Evolutionary conservation across 2,329 filamentous ascomycete genomes (phyloP).

Genomic region (Xylariaceae sp.): DNA sequence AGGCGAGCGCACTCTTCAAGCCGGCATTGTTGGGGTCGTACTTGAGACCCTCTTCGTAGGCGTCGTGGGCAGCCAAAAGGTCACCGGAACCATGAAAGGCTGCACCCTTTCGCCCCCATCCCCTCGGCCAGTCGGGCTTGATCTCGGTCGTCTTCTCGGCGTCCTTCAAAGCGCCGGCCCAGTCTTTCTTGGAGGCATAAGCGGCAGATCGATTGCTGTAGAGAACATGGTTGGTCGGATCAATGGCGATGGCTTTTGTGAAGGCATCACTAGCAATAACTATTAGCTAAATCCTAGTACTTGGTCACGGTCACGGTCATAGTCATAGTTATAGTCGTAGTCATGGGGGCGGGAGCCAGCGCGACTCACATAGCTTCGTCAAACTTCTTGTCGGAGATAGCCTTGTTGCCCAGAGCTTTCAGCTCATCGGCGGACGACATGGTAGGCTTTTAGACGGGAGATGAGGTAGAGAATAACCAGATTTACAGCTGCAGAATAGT

Average conservation of each 20-base stretch:
- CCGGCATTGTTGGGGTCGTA: constrained; percentile 89
- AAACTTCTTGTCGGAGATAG: constrained; percentile 97
- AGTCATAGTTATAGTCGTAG: not conserved
- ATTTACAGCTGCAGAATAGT: no score
- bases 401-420: constrained; percentile 98
- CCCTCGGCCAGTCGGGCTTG: constrained; percentile 98
- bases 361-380: constrained; percentile 84
- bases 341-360: not conserved
- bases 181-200: constrained; percentile 88
- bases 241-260: constrained; percentile 85
- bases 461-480: no score
- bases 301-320: not conserved
- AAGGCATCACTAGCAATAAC: constrained; percentile 77
- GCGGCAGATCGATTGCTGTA: constrained; percentile 95
- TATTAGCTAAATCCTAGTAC: no score
- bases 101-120: constrained; percentile 90
- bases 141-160: constrained; percentile 91
- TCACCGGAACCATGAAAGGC: constrained; percentile 88
- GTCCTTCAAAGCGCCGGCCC: constrained; percentile 81
- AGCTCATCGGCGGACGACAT: constrained; percentile 75
- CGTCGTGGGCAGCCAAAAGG: constrained; percentile 80
- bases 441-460: constrained; percentile 4
- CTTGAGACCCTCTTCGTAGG: constrained; percentile 94
- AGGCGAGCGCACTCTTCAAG: constrained; percentile 83
- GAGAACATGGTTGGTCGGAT: constrained; percentile 90